A percentile compares a stretch with the other conserved stretches of the same genome.
These are phyloP conservation scores for Lecanosticta acicola DNA, from an alignment of 2,329 filamentous ascomycete species.

Conservation along the genomic window DNA sequence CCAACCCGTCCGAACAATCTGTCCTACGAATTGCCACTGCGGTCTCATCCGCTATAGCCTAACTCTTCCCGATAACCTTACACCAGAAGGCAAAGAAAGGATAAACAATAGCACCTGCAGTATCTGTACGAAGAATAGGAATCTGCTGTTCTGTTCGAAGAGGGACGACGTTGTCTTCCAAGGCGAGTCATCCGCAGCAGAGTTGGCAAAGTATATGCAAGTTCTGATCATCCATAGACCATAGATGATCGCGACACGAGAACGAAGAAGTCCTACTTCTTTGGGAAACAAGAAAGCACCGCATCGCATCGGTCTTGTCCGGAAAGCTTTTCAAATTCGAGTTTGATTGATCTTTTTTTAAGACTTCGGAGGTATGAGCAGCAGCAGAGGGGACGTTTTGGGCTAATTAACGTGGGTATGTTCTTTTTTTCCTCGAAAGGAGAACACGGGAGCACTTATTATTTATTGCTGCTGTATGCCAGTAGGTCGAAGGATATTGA, in stretches of 20 bases:
- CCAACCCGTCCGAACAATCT: slow-evolving; percentile 14
- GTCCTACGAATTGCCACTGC: slow-evolving; percentile 25
- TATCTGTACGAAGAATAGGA: slow-evolving; percentile 25
- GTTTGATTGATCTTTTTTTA: slow-evolving; percentile 26
- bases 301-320: slow-evolving; percentile 24
- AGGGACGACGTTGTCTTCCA: slow-evolving; percentile 19
- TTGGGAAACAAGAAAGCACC: slow-evolving; percentile 16
- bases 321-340: slow-evolving; percentile 20
- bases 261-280: slow-evolving; percentile 19
- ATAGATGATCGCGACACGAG: slow-evolving; percentile 11
- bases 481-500: too few relatives aligned
- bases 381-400: slow-evolving; percentile 8
- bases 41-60: slow-evolving; percentile 16
- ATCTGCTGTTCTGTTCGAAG: slow-evolving; percentile 18
- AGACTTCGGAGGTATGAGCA: slow-evolving; percentile 4
- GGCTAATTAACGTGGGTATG: too few relatives aligned
- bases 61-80: slow-evolving; percentile 15
- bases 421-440: too few relatives aligned
- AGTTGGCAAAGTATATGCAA: too few relatives aligned
- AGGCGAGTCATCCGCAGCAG: too few relatives aligned
- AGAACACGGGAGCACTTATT: too few relatives aligned
- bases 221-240: too few relatives aligned
- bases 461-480: too few relatives aligned
- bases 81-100: slow-evolving; percentile 13
- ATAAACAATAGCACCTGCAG: slow-evolving; percentile 25